phyloP scores from a whole-genome alignment of 768 basidiomycete genomes.

The Xerocomellus dryophilus region DNA sequence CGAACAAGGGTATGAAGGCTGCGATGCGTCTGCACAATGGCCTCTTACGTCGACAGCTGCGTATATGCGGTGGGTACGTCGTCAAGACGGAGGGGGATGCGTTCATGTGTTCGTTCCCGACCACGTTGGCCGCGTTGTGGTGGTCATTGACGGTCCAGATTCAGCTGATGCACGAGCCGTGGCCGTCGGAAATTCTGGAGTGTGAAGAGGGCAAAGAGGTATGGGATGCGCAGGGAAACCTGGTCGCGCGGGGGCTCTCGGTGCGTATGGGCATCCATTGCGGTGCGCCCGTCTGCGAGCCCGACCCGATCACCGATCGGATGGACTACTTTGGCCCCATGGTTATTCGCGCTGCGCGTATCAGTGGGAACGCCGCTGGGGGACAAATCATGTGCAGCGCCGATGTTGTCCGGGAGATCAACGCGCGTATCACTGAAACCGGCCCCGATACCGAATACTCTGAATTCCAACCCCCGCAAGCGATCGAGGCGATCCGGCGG shows the following conservation, averaged over 20 bases:
- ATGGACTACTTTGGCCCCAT: slow-evolving; percentile 99
- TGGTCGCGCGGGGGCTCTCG: slow-evolving; percentile 84
- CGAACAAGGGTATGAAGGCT: slow-evolving; percentile 90
- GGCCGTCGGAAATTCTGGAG: slow-evolving; percentile 93
- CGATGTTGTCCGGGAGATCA: slow-evolving; percentile 81
- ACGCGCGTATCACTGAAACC: slow-evolving; percentile 52
- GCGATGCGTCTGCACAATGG: slow-evolving; percentile 90
- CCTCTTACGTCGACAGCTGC: slow-evolving; percentile 78
- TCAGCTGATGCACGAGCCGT: slow-evolving; percentile 73
- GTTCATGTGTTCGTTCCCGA: slow-evolving; percentile 98
- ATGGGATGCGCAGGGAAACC: slow-evolving; percentile 56
- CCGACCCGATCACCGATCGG: slow-evolving; percentile 84
- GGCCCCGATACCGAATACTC: slow-evolving; percentile 63
- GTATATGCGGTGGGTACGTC: slow-evolving; percentile 93
- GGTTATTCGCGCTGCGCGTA: slow-evolving; percentile 90
- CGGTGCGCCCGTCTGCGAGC: slow-evolving; percentile 84
- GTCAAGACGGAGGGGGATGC: slow-evolving; percentile 99
- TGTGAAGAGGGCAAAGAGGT: slow-evolving; percentile 87
- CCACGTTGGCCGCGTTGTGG: slow-evolving; percentile 78
- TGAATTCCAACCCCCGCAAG: slow-evolving; percentile 51
- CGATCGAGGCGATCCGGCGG: slow-evolving; percentile 70
- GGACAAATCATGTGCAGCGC: slow-evolving; percentile 93
- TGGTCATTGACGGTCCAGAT: slow-evolving; percentile 89
- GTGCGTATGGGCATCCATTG: slow-evolving; percentile 98
- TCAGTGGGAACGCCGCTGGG: slow-evolving; percentile 78